These are phyloP conservation scores for Staphylotrichum tortipilum DNA, from an alignment of 495 filamentous ascomycete species.

Conservation along the genomic window DNA sequence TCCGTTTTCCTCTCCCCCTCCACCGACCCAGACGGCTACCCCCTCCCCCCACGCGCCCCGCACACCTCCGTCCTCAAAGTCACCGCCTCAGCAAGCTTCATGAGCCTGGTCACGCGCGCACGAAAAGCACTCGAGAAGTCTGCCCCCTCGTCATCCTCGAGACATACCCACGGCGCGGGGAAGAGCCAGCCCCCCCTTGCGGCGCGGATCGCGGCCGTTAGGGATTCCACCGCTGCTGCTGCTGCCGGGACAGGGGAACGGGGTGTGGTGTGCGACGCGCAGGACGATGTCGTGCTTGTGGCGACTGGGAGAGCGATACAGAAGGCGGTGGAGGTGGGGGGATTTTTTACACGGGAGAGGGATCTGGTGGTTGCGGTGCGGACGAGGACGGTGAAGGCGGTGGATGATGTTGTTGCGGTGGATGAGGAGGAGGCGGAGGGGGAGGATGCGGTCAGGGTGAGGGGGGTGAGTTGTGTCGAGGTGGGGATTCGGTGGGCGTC, in stretches of 20 bases:
- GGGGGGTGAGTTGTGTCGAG: slow-evolving; percentile 34
- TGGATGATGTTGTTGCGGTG: slow-evolving; percentile 56
- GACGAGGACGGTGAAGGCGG: slow-evolving; percentile 57
- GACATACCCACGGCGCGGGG: slow-evolving; percentile 35
- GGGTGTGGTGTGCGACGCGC: slow-evolving; percentile 10
- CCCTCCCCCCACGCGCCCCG: slow-evolving; percentile 45
- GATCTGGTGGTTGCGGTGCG: slow-evolving; percentile 49
- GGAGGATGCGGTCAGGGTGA: slow-evolving; percentile 52
- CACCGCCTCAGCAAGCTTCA: slow-evolving; percentile 64
- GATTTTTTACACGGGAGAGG: slow-evolving; percentile 52
- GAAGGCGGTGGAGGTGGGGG: slow-evolving; percentile 54
- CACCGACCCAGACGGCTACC: slow-evolving; percentile 62
- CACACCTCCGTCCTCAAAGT: slow-evolving; percentile 59
- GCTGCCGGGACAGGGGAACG: background rate
- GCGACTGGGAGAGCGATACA: slow-evolving; percentile 74
- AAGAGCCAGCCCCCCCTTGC: slow-evolving; percentile 32
- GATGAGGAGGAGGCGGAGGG: slow-evolving; percentile 43
- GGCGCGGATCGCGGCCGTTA: slow-evolving; percentile 35
- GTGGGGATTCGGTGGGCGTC: slow-evolving; percentile 22
- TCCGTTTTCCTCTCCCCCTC: slow-evolving; percentile 22
- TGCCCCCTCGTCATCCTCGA: slow-evolving; percentile 33
- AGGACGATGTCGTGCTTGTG: slow-evolving; percentile 58
- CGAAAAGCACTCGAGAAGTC: slow-evolving; percentile 62
- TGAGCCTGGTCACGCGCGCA: slow-evolving; percentile 73
- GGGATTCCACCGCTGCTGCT: slow-evolving; percentile 6